Evolutionary conservation across 495 filamentous ascomycete genomes (phyloP).

Genomic region (Annulohypoxylon nitens): DNA sequence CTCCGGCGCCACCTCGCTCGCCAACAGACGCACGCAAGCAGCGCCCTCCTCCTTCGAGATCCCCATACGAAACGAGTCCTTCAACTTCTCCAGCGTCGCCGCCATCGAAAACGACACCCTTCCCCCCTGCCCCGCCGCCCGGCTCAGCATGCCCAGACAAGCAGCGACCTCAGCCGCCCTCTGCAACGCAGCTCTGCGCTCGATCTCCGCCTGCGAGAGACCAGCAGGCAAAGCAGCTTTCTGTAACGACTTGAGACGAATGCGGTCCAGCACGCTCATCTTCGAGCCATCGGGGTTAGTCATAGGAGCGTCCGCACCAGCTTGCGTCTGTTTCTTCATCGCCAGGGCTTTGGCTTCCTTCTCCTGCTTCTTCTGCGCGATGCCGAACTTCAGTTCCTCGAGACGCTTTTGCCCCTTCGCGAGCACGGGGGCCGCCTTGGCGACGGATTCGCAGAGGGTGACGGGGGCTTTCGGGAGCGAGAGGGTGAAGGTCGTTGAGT

Average conservation of each 20-base stretch:
- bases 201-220: constrained; percentile 63
- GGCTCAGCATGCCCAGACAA: constrained; percentile 69
- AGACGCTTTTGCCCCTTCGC: constrained; percentile 72
- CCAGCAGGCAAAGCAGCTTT: constrained; percentile 51
- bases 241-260: constrained; percentile 69
- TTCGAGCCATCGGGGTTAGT: constrained; percentile 53
- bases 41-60: constrained; percentile 71
- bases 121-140: constrained; percentile 50
- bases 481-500: constrained; percentile 59
- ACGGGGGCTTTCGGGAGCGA: constrained; percentile 69
- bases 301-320: constrained; percentile 27
- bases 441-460: constrained; percentile 58
- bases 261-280: constrained; percentile 70
- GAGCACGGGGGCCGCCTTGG: constrained; percentile 58
- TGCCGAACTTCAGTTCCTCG: constrained; percentile 68
- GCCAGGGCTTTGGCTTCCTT: constrained; percentile 32
- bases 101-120: constrained; percentile 71
- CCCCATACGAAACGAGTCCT: constrained; percentile 71
- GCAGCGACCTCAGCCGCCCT: constrained; percentile 71
- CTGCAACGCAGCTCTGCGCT: constrained; percentile 69
- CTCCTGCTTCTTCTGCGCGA: constrained; percentile 60
- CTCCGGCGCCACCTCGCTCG: constrained; percentile 69
- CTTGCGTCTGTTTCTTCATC: not conserved
- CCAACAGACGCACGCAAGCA: constrained; percentile 68
- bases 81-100: constrained; percentile 68